phyloP scores from a whole-genome alignment of 352 stramenopile species.

The Phytopythium oedochilum region DNA sequence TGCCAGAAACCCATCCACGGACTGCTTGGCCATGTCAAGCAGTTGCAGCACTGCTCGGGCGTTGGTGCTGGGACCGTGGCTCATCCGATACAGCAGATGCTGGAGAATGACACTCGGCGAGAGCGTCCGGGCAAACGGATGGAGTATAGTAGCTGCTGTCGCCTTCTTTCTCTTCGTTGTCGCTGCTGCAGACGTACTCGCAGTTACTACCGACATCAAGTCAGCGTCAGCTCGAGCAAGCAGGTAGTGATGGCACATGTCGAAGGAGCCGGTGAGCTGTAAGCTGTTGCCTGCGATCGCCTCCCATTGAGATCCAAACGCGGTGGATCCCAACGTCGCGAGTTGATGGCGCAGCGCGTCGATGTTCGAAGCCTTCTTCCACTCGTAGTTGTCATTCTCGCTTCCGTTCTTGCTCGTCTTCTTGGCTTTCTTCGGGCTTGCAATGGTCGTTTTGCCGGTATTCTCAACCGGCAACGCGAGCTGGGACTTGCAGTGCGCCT shows the following conservation, averaged over 20 bases:
- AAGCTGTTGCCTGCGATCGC: constrained; percentile 30
- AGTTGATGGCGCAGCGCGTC: constrained; percentile 12
- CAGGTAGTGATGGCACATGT: constrained; percentile 48
- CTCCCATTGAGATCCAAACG: constrained; percentile 29
- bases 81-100: constrained; percentile 19
- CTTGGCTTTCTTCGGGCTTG: constrained; percentile 1
- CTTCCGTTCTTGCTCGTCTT: background rate
- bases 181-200: background rate
- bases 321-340: constrained; percentile 9
- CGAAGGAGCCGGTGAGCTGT: constrained; percentile 22
- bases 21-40: constrained; percentile 9
- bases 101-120: constrained; percentile 20
- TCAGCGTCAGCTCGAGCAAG: constrained; percentile 32
- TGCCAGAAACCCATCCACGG: constrained; percentile 1
- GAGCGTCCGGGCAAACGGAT: constrained; percentile 15
- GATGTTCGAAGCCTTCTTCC: constrained; percentile 1
- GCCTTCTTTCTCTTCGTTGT: constrained; percentile 21
- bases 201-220: constrained; percentile 22
- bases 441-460: background rate
- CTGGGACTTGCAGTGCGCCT: constrained; percentile 18
- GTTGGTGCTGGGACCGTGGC: background rate
- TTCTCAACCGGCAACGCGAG: background rate
- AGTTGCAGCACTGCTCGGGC: background rate
- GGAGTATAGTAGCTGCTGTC: constrained; percentile 1
- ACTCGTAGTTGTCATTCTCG: background rate